Evolutionary conservation across 768 basidiomycete species (phyloP), one percentile per base, ranked within the genome.

Genomic region (Obba rivulosa): DNA sequence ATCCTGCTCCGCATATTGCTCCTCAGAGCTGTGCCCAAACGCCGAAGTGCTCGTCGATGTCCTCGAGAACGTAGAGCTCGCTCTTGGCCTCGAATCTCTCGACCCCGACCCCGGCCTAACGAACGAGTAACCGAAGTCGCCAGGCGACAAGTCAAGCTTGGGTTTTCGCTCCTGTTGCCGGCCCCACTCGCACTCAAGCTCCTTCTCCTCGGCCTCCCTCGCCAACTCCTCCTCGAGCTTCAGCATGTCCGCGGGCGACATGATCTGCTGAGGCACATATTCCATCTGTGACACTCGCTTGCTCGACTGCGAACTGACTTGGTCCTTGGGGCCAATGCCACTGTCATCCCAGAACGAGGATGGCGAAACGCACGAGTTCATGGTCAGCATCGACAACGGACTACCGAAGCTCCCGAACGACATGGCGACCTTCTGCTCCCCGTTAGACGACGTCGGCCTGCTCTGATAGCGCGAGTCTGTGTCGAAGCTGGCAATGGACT

Each of bases 181-280:
- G 28, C 13, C 28, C 28, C 28, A 7, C 16, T 49, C 48, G 3
- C 47, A 45, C 24, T 45, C 54, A 17, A 34, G 49, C 20, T 50
- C 54, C 38, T 34, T 31, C 14, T 24, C 34, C n/a, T 42, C 47
- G 20, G 55, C 31, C 44, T 60, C 75, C 60, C 55, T 63, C 39
- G 50, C 76, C 57, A 62, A 55, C 50, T 73, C 70, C 37, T 76
- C 79, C 57, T 84, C 83, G 9, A 85, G 65, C 61, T 74, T 71
- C 18, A 79, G 72, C 69, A 84, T 74, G 48, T 84, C 80, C 16
- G 79, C 81, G 20, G 80, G 78, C 14, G 82, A 79, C 75, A 85
- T 75, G 51, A 85, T 86, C 35, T 76, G 76, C 59, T 83, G 80
- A 8, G 81, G 80, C 4, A 66, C 70, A 61, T 82, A 81, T 23